phyloP scores from a whole-genome alignment of 1,284 basidiomycete species.

The Ceratobasidium sp. region DNA sequence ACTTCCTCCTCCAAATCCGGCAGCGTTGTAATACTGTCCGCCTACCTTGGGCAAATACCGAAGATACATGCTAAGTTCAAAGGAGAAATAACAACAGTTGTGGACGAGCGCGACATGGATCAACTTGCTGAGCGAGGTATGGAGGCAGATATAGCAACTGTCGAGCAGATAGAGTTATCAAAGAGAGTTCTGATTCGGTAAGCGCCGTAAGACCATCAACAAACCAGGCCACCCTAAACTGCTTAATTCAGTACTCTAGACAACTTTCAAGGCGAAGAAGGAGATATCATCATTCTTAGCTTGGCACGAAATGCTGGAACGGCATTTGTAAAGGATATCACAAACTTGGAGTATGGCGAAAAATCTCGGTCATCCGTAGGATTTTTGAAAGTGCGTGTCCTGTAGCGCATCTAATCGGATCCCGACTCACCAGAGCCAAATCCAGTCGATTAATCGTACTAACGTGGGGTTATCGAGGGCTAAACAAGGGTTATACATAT shows the following conservation, averaged over 20 bases:
- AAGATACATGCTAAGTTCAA: slow-evolving; percentile 67
- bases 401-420: background rate
- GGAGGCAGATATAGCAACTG: slow-evolving; percentile 53
- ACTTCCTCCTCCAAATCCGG: background rate
- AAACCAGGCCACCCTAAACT: background rate
- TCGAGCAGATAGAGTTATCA: slow-evolving; percentile 66
- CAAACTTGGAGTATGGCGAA: background rate
- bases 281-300: slow-evolving; percentile 74
- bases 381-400: slow-evolving; percentile 57
- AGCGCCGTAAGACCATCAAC: slow-evolving; percentile 10
- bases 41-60: slow-evolving; percentile 71
- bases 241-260: slow-evolving; percentile 72
- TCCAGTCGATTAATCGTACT: slow-evolving; percentile 53
- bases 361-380: slow-evolving; percentile 66
- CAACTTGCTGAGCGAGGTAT: slow-evolving; percentile 66
- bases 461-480: slow-evolving; percentile 81
- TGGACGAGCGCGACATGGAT: slow-evolving; percentile 76
- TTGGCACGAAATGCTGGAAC: slow-evolving; percentile 75
- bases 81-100: slow-evolving; percentile 67
- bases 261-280: slow-evolving; percentile 69
- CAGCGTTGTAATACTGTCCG: background rate
- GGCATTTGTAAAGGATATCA: slow-evolving; percentile 17
- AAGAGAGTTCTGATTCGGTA: slow-evolving; percentile 59
- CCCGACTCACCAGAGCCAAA: background rate
- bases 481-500: slow-evolving; percentile 75